Conservation (phyloP, 768 basidiomycete genomes). For the Leccinum longicurvipes region DNA sequence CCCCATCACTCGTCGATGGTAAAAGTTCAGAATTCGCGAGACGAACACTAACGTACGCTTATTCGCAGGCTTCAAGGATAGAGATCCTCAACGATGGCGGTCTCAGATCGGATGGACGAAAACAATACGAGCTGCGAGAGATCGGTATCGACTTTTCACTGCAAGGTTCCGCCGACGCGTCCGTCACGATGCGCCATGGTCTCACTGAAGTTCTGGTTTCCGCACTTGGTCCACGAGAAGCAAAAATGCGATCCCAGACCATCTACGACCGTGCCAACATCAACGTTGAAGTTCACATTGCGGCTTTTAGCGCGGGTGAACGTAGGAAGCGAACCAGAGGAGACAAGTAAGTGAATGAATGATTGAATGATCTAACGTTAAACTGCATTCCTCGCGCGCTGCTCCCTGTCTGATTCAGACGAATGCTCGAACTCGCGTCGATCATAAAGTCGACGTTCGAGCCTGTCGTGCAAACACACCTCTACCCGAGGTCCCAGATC, state of each 20-base stretch:
- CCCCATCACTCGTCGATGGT: constrained; percentile 5
- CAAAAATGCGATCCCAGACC: constrained; percentile 73
- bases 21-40: background rate
- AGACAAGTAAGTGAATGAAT: constrained; percentile 69
- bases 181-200: constrained; percentile 80
- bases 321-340: constrained; percentile 70
- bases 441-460: constrained; percentile 94
- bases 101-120: constrained; percentile 87
- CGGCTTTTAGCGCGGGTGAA: constrained; percentile 84
- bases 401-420: constrained; percentile 44
- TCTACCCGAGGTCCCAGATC: constrained; percentile 94
- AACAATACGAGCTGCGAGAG: constrained; percentile 88
- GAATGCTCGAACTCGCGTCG: constrained; percentile 80
- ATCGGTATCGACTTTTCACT: constrained; percentile 75
- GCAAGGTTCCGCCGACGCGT: constrained; percentile 80
- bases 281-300: constrained; percentile 85
- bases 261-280: constrained; percentile 86
- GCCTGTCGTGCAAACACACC: constrained; percentile 83
- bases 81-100: constrained; percentile 84
- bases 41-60: background rate
- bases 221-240: constrained; percentile 92
- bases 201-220: constrained; percentile 85
- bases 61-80: constrained; percentile 45
- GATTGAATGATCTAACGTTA: background rate
- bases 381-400: background rate